These are phyloP conservation scores for Eucalyptus sideroxylon DNA, from an alignment of 345 rosid genomes.

Conservation along the genomic window DNA sequence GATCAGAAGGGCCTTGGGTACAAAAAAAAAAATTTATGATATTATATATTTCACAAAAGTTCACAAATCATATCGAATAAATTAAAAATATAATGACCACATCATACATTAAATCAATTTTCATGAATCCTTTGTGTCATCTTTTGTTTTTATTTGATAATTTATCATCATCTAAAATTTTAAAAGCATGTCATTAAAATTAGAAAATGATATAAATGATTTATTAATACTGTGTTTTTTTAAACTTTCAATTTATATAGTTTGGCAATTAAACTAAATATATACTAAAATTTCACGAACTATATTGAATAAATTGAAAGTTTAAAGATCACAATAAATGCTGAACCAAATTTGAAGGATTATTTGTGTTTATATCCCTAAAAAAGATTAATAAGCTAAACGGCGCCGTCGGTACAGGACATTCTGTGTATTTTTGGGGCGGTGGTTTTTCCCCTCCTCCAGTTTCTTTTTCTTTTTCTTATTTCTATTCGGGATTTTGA, in stretches of 20 bases:
- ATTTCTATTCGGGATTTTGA: background rate
- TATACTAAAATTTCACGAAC: fast-evolving
- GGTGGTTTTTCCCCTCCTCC: background rate
- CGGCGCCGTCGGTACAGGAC: background rate
- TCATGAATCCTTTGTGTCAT: background rate
- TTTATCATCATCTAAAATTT: too few species aligned
- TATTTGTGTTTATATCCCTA: background rate
- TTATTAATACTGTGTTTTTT: fast-evolving
- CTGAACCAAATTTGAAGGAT: too few species aligned
- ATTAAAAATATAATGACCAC: too few species aligned
- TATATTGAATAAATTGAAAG: too few species aligned
- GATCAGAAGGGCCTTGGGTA: too few species aligned
- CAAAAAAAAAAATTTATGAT: too few species aligned
- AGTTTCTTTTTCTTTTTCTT: background rate
- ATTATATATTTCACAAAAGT: fast-evolving
- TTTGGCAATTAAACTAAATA: too few species aligned
- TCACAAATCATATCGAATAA: too few species aligned
- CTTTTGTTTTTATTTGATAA: background rate
- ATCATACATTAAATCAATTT: too few species aligned
- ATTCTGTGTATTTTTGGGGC: background rate
- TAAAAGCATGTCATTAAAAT: too few species aligned
- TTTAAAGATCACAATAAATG: fast-evolving
- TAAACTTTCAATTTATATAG: too few species aligned
- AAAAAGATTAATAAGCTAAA: background rate
- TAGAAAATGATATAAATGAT: too few species aligned